These are phyloP conservation scores for Aspergillus oerlinghausenensis DNA, from an alignment of 2,329 filamentous ascomycete genomes.

Conservation along the genomic window DNA sequence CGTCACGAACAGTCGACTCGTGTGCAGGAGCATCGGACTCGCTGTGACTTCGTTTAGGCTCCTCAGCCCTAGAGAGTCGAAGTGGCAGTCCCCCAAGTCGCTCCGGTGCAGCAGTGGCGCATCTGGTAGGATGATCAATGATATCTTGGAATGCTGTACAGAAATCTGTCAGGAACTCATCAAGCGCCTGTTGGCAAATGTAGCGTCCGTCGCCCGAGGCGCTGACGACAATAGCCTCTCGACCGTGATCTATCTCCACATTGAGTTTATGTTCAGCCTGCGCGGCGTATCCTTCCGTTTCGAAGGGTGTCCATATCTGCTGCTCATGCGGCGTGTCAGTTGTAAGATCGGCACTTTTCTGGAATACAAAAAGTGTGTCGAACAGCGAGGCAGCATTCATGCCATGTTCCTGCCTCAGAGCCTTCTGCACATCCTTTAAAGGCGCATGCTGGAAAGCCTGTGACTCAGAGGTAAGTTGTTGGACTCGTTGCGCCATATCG, in stretches of 20 bases:
- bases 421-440: constrained; percentile 46
- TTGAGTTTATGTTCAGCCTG: constrained; percentile 29
- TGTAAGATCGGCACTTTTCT: constrained; percentile 29
- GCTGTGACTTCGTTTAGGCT: background rate
- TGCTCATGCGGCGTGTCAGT: constrained; percentile 9
- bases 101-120: constrained; percentile 18
- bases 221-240: constrained; percentile 16
- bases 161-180: constrained; percentile 16
- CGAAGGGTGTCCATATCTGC: constrained; percentile 21
- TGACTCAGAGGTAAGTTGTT: constrained; percentile 42
- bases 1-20: constrained; percentile 15
- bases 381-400: constrained; percentile 36
- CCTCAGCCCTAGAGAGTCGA: background rate
- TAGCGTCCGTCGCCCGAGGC: constrained; percentile 21
- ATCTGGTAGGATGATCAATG: constrained; percentile 22
- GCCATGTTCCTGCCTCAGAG: constrained; percentile 34
- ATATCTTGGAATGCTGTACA: constrained; percentile 22
- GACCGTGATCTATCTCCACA: constrained; percentile 25
- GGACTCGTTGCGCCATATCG: constrained; percentile 38
- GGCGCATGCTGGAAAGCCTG: constrained; percentile 50
- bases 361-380: constrained; percentile 52
- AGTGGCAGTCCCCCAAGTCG: constrained; percentile 20
- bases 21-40: constrained; percentile 6
- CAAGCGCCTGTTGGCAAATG: constrained; percentile 16
- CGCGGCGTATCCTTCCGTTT: constrained; percentile 17